A percentile compares a stretch with the other conserved stretches of the same genome.
Conservation (phyloP, 768 basidiomycete genomes). For the Xerocomus brunneocitrinus region DNA sequence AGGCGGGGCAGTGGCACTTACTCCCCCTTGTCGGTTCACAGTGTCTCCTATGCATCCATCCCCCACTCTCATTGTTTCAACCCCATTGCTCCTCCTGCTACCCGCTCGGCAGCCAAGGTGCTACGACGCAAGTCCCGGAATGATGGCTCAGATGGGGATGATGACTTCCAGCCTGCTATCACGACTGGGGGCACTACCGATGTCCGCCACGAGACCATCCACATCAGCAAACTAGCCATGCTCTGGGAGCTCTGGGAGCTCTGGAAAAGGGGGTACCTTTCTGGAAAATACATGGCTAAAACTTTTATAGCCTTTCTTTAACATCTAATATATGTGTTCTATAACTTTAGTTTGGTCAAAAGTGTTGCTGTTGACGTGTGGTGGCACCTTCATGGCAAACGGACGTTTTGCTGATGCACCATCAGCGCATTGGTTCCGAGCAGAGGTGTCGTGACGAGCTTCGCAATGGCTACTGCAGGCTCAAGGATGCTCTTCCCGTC, state of each 20-base stretch:
- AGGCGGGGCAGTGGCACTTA: slow-evolving; percentile 67
- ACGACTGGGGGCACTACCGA: slow-evolving; percentile 47
- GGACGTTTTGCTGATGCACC: too few relatives aligned
- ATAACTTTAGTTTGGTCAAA: too few relatives aligned
- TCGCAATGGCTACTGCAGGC: slow-evolving; percentile 82
- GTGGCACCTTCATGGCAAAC: too few relatives aligned
- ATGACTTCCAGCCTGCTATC: slow-evolving; percentile 61
- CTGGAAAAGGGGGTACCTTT: too few relatives aligned
- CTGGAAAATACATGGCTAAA: too few relatives aligned
- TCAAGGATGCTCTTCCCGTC: slow-evolving; percentile 61
- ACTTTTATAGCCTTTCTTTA: too few relatives aligned
- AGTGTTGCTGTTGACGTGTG: too few relatives aligned
- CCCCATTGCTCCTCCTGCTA: slow-evolving; percentile 54
- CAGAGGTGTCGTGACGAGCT: slow-evolving; percentile 90
- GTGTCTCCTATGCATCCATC: slow-evolving; percentile 54
- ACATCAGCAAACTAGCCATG: too few relatives aligned
- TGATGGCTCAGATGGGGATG: slow-evolving; percentile 71
- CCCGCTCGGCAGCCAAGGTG: slow-evolving; percentile 50
- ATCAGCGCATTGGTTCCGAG: slow-evolving; percentile 91
- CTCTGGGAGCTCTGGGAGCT: too few relatives aligned
- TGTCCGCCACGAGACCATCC: slow-evolving; percentile 82
- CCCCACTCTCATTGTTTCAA: slow-evolving; percentile 77
- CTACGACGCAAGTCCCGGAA: slow-evolving; percentile 44
- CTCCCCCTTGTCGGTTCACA: slow-evolving; percentile 44
- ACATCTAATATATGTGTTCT: too few relatives aligned